Base-by-base conservation (phyloP, 169 alveolate genomes). In the Toxoplasma gondii region DNA sequence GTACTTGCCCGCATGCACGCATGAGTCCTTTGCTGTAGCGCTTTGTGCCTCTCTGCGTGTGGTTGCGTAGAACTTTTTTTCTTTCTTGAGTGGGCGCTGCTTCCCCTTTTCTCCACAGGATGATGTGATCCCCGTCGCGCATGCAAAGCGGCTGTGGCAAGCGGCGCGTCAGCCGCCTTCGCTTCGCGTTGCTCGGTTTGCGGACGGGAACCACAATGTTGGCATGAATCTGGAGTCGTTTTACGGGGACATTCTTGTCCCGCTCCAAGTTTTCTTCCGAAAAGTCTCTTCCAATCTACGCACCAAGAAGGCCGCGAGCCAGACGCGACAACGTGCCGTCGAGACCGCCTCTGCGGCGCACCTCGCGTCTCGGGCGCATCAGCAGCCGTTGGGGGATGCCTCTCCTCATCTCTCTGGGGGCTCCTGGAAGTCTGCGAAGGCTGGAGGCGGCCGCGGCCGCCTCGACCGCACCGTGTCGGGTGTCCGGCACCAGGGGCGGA, bases 71-170 rank as follows among this genome's bases (percentile, higher is more conserved):
- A 31, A 7, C 16, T 22, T 4, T 4, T 69, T 22, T 12, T 69
- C 82, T 9, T 22, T 69, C 38, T 69, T 69, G 34, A 12, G 34
- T 34, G 16, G 43, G 43, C 82, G 34, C 82, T 69, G 5, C 82
- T 69, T 69, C 10, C 43, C 27, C 24, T 87, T n/a, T 24, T 17
- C 44, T 31, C 78, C n/a, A 29, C 92, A 87, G 92, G 92, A 87
- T 41, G 92, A 87, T 16, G 78, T 87, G 39, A 87, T 87, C n/a
- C 80, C 92, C 24, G 80, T 87, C 81, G 54, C 74, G 43, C 92
- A 87, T 41, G 29, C 92, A 12, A 43, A 53, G 74, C 92, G 92
- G 31, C 78, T 87, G 74, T 53, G 54, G 45, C 34, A 38, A 45
- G 49, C 43, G 7, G 80, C 92, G 41, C 92, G 45, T n/a, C 92